Base-by-base conservation (phyloP, 768 basidiomycete species). In the Cystobasidium ongulense region DNA sequence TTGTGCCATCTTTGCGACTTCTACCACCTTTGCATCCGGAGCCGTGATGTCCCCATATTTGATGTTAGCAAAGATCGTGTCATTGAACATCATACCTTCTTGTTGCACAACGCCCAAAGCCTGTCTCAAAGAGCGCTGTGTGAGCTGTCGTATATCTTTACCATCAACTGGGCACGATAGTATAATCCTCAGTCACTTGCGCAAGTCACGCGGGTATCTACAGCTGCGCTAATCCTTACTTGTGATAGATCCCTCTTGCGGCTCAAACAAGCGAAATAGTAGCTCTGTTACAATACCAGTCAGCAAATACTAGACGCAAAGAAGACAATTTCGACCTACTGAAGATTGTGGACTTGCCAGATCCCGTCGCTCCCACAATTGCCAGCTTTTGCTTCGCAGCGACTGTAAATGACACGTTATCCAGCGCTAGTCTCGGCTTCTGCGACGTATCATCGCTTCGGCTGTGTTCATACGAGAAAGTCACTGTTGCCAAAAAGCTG, bases 21-120 rank as follows among this genome's bases (percentile, higher is more conserved):
- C 83, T 77, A 90, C 87, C 67, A 93, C 74, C 11, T 65, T 35
- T 10, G 52, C 72, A 33, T 73, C 72, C 7, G 39, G 25, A 11
- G 72, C 72, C 10, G 18, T 23, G 25, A 65, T 63, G 31, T 67
- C 33, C 1, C 72, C 72, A 29, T 73, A 73, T 23, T 39, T 17
- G 43, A 73, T 73, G 39, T 73, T 65, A 10, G 10, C 66, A 5
- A 36, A 7, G 63, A 66, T 41, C 10, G 67, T 27, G 36, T 75
- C 74, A 73, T 79, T 79, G 74, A 78, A 78, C 15, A 79, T 70
- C 2, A 71, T 62, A 0, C 73, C 65, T 15, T 77, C 76, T 79
- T 96, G 91, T 0, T 94, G 93, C 1, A 98, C 90, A 25, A 92
- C 90, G 21, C 92, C 92, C 74, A 97, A 90, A 0, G 89, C 86